A percentile compares a stretch with the other conserved stretches of the same genome.
Conservation (phyloP, 805 yeast species). For the Alloascoidea hylecoeti region DNA sequence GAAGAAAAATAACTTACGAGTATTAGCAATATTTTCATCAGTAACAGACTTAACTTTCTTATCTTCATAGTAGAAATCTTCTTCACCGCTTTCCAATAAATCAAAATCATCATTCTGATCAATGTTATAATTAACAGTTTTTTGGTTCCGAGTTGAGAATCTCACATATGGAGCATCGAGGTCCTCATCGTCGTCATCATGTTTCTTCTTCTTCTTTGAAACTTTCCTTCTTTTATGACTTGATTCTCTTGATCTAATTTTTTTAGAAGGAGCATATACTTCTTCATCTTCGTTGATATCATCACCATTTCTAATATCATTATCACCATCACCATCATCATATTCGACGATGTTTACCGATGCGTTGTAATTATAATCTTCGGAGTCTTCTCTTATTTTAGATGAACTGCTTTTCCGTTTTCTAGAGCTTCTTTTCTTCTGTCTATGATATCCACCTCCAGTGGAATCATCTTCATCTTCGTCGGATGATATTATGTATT, state of each 20-base stretch:
- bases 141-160: constrained; percentile 67
- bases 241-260: too few relatives aligned
- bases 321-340: constrained; percentile 15
- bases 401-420: constrained; percentile 1
- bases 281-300: constrained; percentile 11
- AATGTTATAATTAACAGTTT: constrained; percentile 60
- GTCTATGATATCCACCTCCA: constrained; percentile 3
- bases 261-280: neutral
- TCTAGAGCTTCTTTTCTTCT: constrained; percentile 2
- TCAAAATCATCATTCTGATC: constrained; percentile 50
- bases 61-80: constrained; percentile 11
- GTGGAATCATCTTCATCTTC: constrained; percentile 13
- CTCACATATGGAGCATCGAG: constrained; percentile 25
- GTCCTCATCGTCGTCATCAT: constrained; percentile 9
- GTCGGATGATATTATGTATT: constrained; percentile 9
- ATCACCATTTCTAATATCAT: constrained; percentile 13
- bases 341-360: constrained; percentile 19
- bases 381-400: constrained; percentile 12
- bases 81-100: constrained; percentile 25
- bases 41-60: constrained; percentile 4
- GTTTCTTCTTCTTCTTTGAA: constrained; percentile 7
- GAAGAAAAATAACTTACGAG: too few relatives aligned
- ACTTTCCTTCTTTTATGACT: constrained; percentile 10
- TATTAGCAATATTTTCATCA: too few relatives aligned
- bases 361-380: constrained; percentile 9